Base-by-base conservation (phyloP, 352 stramenopile genomes). In the Globisporangium camurandrum region DNA sequence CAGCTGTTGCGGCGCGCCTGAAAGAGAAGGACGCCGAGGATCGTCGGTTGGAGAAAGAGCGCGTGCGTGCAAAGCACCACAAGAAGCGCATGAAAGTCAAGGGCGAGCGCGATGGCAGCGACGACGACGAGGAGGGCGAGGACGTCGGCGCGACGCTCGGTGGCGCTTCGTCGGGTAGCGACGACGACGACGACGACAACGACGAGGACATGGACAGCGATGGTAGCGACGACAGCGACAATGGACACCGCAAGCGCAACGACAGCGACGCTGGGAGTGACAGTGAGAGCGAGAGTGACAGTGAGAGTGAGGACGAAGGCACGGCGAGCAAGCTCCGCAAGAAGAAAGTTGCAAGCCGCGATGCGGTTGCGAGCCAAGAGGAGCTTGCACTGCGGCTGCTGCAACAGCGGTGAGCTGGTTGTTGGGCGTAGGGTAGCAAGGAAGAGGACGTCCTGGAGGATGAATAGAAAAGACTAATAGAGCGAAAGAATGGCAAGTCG, bases 31-130 rank as follows among this genome's bases (percentile, higher is more conserved):
- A 93, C 41, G 73, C 59, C 0, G 74, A 95, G 39, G 84, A 95
- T 51, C 69, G 80, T 31, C 72, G 64, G 19, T 51, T 93, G 17
- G 79, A 94, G 65, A 93, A 93, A 62, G 84, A 95, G 46, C 77
- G 83, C 48, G 75, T 93, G 66, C 81, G 84, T 42, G 86, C 85
- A 28, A 96, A 95, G 65, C 81, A 95, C 59, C 69, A 86, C 57
- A 93, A 95, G 69, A 88, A 85, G 59, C 79, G 87, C 53, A 75
- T 86, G 54, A 92, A 91, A 59, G 40, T 66, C 40, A 93, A 94
- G 69, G 79, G 80, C 54, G 74, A 91, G 49, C 71, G 77, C 23
- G 69, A 83, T 19, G 70, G 75, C 12, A 62, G 58, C 19, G 69
- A 72, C 19, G 67, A 70, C 10, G 62, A 71, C 9, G 67, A 67